These are phyloP conservation scores for Candida labiduridarum DNA, from an alignment of 1,139 yeast species.

Conservation along the genomic window DNA sequence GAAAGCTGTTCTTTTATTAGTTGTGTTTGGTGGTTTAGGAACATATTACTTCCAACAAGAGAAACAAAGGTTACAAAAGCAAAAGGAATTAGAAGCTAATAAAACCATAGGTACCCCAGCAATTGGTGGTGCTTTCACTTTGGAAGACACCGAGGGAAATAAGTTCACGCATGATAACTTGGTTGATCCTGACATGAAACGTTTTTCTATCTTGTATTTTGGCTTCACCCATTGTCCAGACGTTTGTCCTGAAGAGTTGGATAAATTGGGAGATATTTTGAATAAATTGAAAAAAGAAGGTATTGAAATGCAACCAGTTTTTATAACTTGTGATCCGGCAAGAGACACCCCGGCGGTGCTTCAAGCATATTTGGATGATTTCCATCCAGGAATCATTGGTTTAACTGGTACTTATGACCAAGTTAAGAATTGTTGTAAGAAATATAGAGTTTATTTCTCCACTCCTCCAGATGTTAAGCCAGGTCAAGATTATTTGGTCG, in stretches of 20 bases:
- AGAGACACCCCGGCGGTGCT: slow-evolving; percentile 86
- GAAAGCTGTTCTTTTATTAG: slow-evolving; percentile 74
- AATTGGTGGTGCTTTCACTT: slow-evolving; percentile 85
- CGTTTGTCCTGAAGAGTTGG: slow-evolving; percentile 96
- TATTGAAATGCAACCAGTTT: slow-evolving; percentile 75
- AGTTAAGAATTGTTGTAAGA: slow-evolving; percentile 80
- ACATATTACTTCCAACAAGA: slow-evolving; percentile 72
- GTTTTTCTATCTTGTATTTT: slow-evolving; percentile 81
- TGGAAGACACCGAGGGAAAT: slow-evolving; percentile 70
- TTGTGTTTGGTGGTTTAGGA: slow-evolving; percentile 68
- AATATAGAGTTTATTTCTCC: slow-evolving; percentile 89
- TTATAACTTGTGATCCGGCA: slow-evolving; percentile 95
- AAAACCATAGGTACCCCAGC: slow-evolving; percentile 90
- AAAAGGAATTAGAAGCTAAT: slow-evolving; percentile 80
- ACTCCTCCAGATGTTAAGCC: slow-evolving; percentile 93
- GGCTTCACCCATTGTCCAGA: slow-evolving; percentile 98
- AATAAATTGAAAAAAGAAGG: slow-evolving; percentile 61
- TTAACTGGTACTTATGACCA: slow-evolving; percentile 88
- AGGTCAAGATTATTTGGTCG: slow-evolving; percentile 95
- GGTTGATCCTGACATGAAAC: slow-evolving; percentile 52
- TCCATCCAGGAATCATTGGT: slow-evolving; percentile 87
- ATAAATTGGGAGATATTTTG: slow-evolving; percentile 81
- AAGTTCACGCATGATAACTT: slow-evolving; percentile 76
- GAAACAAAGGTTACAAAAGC: slow-evolving; percentile 70
- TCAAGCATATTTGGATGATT: slow-evolving; percentile 77